A percentile compares a stretch with the other conserved stretches of the same genome.
These are phyloP conservation scores for Gaertneriomyces sp. DNA, from an alignment of 192 early-diverging fungal species.

Conservation along the genomic window DNA sequence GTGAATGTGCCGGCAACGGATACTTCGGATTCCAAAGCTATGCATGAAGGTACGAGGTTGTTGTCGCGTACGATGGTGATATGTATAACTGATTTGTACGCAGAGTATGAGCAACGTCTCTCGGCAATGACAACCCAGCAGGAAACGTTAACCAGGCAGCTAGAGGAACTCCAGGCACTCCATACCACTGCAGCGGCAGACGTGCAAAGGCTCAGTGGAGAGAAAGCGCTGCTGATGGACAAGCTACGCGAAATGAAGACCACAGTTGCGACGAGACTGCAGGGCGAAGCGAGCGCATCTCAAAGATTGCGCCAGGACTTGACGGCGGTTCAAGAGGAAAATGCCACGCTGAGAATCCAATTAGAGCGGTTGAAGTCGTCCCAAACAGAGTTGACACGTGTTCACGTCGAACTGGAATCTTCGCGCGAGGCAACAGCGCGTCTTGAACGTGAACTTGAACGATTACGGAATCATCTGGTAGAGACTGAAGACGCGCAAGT, in stretches of 20 bases:
- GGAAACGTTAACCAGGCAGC: background rate
- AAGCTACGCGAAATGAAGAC: constrained; percentile 77
- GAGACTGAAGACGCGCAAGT: constrained; percentile 58
- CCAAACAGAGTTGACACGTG: background rate
- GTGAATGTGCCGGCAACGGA: too few relatives aligned
- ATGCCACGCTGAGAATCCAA: constrained; percentile 17
- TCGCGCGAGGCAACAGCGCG: constrained; percentile 46
- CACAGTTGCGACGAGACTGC: constrained; percentile 73
- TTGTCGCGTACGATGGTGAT: too few relatives aligned
- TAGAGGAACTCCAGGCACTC: constrained; percentile 11
- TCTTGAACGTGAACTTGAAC: constrained; percentile 47
- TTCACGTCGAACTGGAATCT: constrained; percentile 37
- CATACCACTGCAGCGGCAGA: constrained; percentile 30
- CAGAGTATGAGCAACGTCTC: too few relatives aligned
- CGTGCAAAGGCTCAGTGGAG: constrained; percentile 47
- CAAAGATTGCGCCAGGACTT: constrained; percentile 22
- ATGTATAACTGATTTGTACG: too few relatives aligned
- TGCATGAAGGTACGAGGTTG: too few relatives aligned
- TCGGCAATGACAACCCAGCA: background rate
- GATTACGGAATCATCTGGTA: constrained; percentile 56
- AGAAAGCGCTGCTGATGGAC: constrained; percentile 69
- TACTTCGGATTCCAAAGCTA: too few relatives aligned
- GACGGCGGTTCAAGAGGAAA: constrained; percentile 19
- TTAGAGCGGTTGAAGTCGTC: background rate
- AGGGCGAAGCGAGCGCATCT: constrained; percentile 60